phyloP scores from a whole-genome alignment of 371 early-diverging fungal genomes.

The Paraphysoderma sedebokerense region DNA sequence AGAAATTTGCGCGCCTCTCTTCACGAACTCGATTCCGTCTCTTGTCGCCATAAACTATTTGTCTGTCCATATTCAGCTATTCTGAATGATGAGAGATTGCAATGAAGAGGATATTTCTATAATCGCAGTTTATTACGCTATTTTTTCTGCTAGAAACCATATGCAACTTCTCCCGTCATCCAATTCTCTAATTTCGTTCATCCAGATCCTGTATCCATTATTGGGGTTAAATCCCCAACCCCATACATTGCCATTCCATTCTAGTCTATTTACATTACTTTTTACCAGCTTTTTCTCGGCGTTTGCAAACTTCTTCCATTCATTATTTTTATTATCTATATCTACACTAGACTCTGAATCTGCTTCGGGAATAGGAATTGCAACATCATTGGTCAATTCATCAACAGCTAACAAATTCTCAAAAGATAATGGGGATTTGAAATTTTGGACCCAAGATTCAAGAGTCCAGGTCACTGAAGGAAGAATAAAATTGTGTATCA shows the following conservation, averaged over 20 bases:
- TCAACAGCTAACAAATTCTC: background rate
- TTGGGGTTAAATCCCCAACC: background rate
- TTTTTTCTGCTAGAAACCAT: background rate
- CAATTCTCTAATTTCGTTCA: background rate
- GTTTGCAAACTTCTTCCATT: too few relatives aligned
- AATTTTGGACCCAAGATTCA: background rate
- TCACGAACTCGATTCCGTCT: too few relatives aligned
- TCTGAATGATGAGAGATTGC: too few relatives aligned
- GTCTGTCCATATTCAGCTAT: too few relatives aligned
- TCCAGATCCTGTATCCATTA: background rate
- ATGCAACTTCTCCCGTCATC: background rate
- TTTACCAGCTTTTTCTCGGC: too few relatives aligned
- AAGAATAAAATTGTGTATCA: background rate
- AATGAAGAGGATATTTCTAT: too few relatives aligned
- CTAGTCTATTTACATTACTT: too few relatives aligned
- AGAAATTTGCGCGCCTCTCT: too few relatives aligned
- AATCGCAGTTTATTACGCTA: too few relatives aligned
- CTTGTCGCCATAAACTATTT: too few relatives aligned
- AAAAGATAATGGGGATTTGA: background rate
- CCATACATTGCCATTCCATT: too few relatives aligned
- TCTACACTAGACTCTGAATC: background rate
- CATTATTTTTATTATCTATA: background rate
- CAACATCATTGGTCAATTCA: background rate
- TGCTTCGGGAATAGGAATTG: background rate
- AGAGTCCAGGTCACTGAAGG: background rate